phyloP scores from a whole-genome alignment of 2,329 filamentous ascomycete species.

The Pseudocercospora macadamiae region DNA sequence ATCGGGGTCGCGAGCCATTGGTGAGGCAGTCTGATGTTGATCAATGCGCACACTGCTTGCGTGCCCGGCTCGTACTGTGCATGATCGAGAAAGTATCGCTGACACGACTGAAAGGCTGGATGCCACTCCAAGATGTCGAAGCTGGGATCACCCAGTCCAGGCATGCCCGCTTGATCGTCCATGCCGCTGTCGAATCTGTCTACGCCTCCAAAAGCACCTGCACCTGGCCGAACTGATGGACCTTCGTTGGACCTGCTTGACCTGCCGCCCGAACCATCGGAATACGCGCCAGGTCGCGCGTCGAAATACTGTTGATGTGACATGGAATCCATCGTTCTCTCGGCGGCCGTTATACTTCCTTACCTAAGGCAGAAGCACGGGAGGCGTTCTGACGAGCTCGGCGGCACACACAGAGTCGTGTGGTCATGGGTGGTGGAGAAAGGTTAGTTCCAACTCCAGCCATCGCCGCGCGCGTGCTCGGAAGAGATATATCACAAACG shows the following conservation, averaged over 20 bases:
- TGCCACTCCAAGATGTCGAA: conserved; percentile 93
- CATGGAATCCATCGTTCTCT: neutral
- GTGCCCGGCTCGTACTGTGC: conserved; percentile 82
- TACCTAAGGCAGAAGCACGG: neutral
- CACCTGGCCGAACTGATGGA: no score
- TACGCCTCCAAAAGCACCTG: conserved; percentile 3
- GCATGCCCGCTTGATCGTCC: conserved; percentile 15
- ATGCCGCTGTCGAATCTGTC: conserved; percentile 21
- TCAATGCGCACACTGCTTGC: conserved; percentile 83
- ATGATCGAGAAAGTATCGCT: conserved; percentile 87
- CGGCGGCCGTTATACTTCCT: neutral
- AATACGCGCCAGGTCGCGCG: neutral
- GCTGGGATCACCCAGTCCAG: conserved; percentile 46
- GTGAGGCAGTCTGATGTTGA: conserved; percentile 90
- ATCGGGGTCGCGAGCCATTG: conserved; percentile 65
- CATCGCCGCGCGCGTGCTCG: neutral
- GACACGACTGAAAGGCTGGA: conserved; percentile 85
- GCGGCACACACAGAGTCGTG: conserved; percentile 6
- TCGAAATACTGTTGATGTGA: neutral
- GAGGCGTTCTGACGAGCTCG: conserved; percentile 1
- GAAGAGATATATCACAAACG: conserved; percentile 3
- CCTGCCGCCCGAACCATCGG: conserved; percentile 2
- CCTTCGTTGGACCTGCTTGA: conserved; percentile 5
- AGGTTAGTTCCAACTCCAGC: neutral
- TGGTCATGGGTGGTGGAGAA: conserved; percentile 5